phyloP scores from a whole-genome alignment of 352 stramenopile species.

The Phytophthora brassicae region DNA sequence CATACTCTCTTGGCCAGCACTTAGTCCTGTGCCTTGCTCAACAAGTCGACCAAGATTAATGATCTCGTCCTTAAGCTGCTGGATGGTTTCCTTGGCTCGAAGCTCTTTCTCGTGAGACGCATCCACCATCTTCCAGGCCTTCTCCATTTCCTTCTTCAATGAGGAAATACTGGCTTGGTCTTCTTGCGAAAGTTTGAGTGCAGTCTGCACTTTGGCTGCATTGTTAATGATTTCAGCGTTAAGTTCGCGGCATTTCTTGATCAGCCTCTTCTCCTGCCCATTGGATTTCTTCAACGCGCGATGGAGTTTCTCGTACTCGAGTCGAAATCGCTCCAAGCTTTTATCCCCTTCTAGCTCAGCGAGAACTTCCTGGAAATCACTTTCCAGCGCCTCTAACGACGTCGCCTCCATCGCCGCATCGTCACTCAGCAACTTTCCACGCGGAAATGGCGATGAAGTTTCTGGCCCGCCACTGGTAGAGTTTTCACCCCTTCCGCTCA shows the following conservation, averaged over 20 bases:
- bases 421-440: constrained; percentile 53
- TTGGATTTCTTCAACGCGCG: constrained; percentile 93
- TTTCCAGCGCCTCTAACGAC: constrained; percentile 88
- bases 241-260: constrained; percentile 95
- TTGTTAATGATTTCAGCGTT: constrained; percentile 97
- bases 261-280: constrained; percentile 94
- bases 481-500: constrained; percentile 32
- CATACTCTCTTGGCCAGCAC: constrained; percentile 92
- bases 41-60: constrained; percentile 94
- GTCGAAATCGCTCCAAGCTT: constrained; percentile 91
- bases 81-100: constrained; percentile 94
- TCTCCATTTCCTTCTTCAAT: constrained; percentile 97
- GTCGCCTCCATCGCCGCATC: constrained; percentile 52
- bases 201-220: constrained; percentile 94
- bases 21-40: constrained; percentile 92
- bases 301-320: constrained; percentile 96
- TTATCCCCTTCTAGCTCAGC: constrained; percentile 91
- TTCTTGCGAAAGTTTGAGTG: constrained; percentile 94
- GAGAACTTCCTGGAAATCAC: constrained; percentile 94
- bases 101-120: constrained; percentile 94
- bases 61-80: constrained; percentile 96
- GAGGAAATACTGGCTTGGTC: constrained; percentile 92
- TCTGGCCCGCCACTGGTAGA: constrained; percentile 8
- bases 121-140: constrained; percentile 95
- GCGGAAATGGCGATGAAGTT: constrained; percentile 19